phyloP scores from a whole-genome alignment of 176 grass and related monocot genomes.

The Hordeum marinum region DNA sequence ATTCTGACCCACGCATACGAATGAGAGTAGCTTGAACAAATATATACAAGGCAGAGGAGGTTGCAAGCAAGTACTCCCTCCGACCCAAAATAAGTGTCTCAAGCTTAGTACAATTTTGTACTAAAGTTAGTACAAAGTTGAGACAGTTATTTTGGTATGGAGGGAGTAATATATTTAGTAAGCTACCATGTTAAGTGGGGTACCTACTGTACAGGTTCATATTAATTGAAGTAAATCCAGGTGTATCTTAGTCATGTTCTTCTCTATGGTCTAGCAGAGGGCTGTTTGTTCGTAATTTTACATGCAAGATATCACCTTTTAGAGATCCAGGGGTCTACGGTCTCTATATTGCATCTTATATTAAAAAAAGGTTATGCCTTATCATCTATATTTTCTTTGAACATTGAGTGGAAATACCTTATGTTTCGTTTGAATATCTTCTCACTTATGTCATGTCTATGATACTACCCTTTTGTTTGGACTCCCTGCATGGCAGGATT shows the following conservation, averaged over 20 bases:
- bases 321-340: neutral
- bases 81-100: too few relatives aligned
- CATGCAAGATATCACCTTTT: neutral
- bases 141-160: too few relatives aligned
- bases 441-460: neutral
- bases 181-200: neutral
- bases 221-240: neutral
- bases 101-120: too few relatives aligned
- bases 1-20: neutral
- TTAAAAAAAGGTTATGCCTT: neutral
- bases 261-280: neutral
- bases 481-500: neutral
- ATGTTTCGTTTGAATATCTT: neutral
- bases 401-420: neutral
- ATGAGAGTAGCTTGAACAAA: neutral
- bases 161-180: neutral
- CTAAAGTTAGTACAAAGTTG: too few relatives aligned
- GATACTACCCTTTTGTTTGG: neutral
- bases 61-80: neutral
- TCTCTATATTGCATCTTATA: constrained; percentile 1
- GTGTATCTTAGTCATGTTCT: neutral
- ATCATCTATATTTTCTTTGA: neutral
- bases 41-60: neutral
- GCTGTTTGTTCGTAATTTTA: neutral
- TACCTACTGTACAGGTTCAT: neutral